These are phyloP conservation scores for Citropsis articulata DNA, from an alignment of 345 rosid species.

Conservation along the genomic window DNA sequence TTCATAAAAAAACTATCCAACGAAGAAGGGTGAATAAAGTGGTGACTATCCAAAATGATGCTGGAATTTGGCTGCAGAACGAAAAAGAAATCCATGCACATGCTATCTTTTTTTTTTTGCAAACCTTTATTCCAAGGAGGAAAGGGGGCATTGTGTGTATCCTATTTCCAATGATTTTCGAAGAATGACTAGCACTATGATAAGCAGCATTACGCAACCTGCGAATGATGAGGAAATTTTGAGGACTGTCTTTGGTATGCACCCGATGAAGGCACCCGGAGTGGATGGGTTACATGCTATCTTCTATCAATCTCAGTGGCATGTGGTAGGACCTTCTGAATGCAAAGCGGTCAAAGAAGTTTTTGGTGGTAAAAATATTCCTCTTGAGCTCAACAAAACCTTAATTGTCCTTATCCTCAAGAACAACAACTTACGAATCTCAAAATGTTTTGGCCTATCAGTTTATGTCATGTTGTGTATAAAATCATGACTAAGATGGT, in stretches of 20 bases:
- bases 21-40: not conserved
- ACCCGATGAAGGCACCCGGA: not conserved
- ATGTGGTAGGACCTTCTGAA: not conserved
- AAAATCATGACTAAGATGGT: not conserved
- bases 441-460: not conserved
- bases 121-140: too few species aligned
- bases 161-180: too few species aligned
- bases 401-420: not conserved
- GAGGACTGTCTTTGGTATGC: not conserved
- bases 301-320: not conserved
- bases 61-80: not conserved
- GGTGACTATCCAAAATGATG: not conserved
- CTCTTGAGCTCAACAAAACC: not conserved
- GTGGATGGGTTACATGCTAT: not conserved
- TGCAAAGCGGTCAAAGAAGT: not conserved
- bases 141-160: too few species aligned
- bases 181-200: too few species aligned
- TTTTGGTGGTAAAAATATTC: not conserved
- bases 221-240: not conserved
- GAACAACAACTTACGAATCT: not conserved
- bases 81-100: too few species aligned
- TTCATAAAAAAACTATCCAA: not conserved
- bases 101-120: too few species aligned
- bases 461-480: too few species aligned
- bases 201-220: too few species aligned